These are phyloP conservation scores for Lentinula guzmanii DNA, from an alignment of 768 basidiomycete genomes.

Conservation along the genomic window DNA sequence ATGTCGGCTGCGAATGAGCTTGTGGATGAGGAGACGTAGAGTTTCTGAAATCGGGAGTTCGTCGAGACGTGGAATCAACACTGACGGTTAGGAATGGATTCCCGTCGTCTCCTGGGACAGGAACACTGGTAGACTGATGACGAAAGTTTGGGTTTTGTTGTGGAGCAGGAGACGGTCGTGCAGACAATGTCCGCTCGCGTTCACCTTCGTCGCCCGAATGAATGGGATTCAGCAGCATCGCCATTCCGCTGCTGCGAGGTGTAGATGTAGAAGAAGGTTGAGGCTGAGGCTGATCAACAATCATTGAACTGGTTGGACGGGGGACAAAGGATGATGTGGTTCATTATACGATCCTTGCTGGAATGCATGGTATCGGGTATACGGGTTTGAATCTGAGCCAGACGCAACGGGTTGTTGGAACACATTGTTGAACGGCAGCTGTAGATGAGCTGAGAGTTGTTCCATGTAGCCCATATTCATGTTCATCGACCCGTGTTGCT, in stretches of 20 bases:
- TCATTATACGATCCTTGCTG: not conserved
- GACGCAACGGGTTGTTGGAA: not conserved
- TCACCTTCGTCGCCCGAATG: not conserved
- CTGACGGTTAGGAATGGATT: not conserved
- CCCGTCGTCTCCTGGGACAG: slow-evolving; percentile 1
- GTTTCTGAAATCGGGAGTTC: not conserved
- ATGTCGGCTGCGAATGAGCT: not conserved
- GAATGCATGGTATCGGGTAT: not conserved
- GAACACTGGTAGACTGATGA: not conserved
- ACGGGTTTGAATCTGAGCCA: not conserved
- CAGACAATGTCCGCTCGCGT: not conserved
- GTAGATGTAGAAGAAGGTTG: not conserved
- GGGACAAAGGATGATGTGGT: not conserved
- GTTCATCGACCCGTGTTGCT: not conserved
- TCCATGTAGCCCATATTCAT: not conserved
- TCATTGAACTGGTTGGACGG: not conserved
- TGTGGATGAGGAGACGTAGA: slow-evolving; percentile 4
- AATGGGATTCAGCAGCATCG: slow-evolving; percentile 5
- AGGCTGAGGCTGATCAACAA: not conserved
- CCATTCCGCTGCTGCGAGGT: not conserved
- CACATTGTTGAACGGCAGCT: not conserved
- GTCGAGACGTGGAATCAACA: not conserved
- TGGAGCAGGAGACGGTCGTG: not conserved
- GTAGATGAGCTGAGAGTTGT: not conserved
- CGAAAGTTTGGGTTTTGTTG: not conserved